A percentile compares a stretch with the other conserved stretches of the same genome.
Conservation (phyloP, 768 basidiomycete species). For the Russula compacta region DNA sequence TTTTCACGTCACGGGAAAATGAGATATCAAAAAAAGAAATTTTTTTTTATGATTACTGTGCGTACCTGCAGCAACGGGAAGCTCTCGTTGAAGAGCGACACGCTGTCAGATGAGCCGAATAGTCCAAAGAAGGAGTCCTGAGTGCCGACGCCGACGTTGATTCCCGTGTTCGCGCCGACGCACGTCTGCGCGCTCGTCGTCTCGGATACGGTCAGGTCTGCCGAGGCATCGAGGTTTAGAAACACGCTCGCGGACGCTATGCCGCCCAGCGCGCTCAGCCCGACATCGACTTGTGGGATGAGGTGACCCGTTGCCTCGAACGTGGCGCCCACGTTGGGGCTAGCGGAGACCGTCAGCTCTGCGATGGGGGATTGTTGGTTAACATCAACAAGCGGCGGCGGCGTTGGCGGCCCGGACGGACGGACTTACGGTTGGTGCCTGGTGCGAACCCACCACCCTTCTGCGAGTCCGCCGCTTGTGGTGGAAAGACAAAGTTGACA, state of each 20-base stretch:
- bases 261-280: background rate
- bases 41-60: too few relatives aligned
- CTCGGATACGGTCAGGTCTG: background rate
- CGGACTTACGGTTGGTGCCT: background rate
- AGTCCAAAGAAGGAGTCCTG: background rate
- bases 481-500: background rate
- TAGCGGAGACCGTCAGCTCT: background rate
- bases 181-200: background rate
- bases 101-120: background rate
- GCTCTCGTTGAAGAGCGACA: background rate
- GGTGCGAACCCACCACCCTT: background rate
- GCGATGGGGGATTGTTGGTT: background rate
- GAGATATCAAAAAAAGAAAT: too few relatives aligned
- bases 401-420: background rate
- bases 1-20: too few relatives aligned
- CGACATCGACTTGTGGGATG: slow-evolving; percentile 31
- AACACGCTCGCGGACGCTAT: background rate
- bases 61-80: background rate
- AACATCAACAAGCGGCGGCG: background rate
- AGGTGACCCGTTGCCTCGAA: slow-evolving; percentile 38
- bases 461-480: background rate
- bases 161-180: background rate
- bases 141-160: background rate
- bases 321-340: slow-evolving; percentile 6
- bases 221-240: slow-evolving; percentile 4